Percentiles rank a stretch among this genome's conserved stretches.
Evolutionary conservation across 23 red algal genomes (phyloP).

Genomic region (Chondrus crispus): DNA sequence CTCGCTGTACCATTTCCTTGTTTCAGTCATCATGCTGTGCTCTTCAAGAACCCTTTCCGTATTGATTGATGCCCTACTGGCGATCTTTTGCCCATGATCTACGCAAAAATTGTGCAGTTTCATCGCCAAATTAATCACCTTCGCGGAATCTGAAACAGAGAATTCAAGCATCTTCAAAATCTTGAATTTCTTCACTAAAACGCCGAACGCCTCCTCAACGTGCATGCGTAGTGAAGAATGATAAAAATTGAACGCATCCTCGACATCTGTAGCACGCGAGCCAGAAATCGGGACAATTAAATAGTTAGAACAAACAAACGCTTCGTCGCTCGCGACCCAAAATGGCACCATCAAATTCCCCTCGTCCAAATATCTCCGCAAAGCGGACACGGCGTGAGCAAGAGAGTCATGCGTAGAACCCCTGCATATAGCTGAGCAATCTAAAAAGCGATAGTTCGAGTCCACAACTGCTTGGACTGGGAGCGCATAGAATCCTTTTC

Average conservation of each 20-base stretch:
- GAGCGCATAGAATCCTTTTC: constrained; percentile 20
- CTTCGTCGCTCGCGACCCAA: neutral
- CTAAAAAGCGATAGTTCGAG: neutral
- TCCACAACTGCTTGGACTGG: neutral
- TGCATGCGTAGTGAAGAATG: neutral
- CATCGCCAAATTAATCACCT: neutral
- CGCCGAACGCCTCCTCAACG: neutral
- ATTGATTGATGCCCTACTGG: too few relatives aligned
- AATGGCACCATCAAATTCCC: neutral
- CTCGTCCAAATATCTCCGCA: neutral
- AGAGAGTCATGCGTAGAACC: constrained; percentile 6
- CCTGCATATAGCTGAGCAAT: neutral
- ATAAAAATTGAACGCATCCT: neutral
- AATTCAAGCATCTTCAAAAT: neutral
- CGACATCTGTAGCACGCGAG: neutral
- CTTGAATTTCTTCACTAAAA: neutral
- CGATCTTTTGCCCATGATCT: neutral
- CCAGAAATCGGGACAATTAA: neutral
- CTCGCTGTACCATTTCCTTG: too few relatives aligned
- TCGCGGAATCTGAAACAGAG: neutral
- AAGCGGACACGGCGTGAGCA: neutral
- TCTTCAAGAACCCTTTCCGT: too few relatives aligned
- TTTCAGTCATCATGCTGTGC: too few relatives aligned
- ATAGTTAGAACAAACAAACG: neutral
- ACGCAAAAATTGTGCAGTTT: neutral